Conservation (phyloP, 257 asterid genomes). For the Plectranthus barbatus region DNA sequence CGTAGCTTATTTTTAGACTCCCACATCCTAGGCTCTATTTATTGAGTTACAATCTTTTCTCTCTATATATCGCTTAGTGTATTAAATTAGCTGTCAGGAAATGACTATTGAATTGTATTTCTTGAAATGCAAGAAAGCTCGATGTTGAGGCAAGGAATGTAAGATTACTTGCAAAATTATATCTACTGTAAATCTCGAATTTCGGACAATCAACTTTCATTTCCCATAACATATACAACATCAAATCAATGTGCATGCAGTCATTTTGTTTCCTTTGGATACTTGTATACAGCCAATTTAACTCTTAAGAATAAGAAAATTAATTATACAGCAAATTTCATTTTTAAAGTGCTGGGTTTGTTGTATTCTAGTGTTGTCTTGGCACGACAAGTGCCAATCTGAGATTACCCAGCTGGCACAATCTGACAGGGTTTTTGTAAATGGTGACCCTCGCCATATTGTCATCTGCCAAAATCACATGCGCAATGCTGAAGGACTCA, state of each 20-base stretch:
- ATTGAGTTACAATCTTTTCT: constrained; percentile 8
- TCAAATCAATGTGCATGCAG: background rate
- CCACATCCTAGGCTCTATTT: constrained; percentile 19
- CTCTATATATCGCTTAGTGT: background rate
- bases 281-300: background rate
- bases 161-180: background rate
- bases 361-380: constrained; percentile 7
- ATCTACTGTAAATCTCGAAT: background rate
- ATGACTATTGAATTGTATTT: too few relatives aligned
- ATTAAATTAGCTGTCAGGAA: background rate
- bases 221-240: background rate
- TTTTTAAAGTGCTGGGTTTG: too few relatives aligned
- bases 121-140: background rate
- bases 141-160: too few relatives aligned
- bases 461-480: constrained; percentile 47
- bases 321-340: background rate
- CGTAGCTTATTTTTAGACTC: constrained; percentile 31
- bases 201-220: too few relatives aligned
- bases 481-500: constrained; percentile 81
- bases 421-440: constrained; percentile 65
- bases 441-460: constrained; percentile 54
- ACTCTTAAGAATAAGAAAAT: too few relatives aligned
- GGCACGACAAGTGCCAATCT: constrained; percentile 64
- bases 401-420: constrained; percentile 72
- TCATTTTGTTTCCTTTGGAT: background rate